Base-by-base conservation (phyloP, 2,329 filamentous ascomycete species). In the Basipetospora chlamydospora region DNA sequence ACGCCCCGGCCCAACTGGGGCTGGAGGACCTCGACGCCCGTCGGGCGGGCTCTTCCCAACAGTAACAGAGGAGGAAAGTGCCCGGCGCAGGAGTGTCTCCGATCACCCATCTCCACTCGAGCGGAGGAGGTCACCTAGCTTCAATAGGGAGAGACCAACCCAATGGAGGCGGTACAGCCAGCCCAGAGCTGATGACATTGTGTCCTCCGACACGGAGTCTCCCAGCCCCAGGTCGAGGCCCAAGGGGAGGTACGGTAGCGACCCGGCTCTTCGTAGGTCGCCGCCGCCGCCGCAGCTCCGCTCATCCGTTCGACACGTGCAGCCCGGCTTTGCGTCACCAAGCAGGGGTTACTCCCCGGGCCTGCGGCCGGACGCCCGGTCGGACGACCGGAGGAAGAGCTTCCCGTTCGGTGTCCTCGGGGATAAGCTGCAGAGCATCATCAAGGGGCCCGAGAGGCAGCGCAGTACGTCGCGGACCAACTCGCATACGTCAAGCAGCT, bases 61-160 rank as follows among this genome's bases (percentile, higher is more conserved):
- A 4, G 28, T 22, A 11, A 16, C 25, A 4, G 28, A 37, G 28
- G 35, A 37, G 18, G n/a, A 28, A 5, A 10, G 6, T 20, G 11
- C n/a, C 13, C 58, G 63, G 26, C 58, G 66, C 26, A 58, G 62
- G 38, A 71, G 67, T 50, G 64, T 67, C 47, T 68, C 67, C 3
- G 68, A 71, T 39, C 60, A 63, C 35, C 60, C 61, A 3, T 56
- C 54, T 3, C 55, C 58, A 1, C 52, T 53, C 3, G 46, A 54
- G 13, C 47, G 57, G 11, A 48, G 52, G 3, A 35, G 26, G 16
- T 31, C 35, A 2, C 26, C 26, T 10, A 28, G 31, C 2, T 3
- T 23, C 22, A 29, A 44, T 8, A 50, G 44, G 41, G 48, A 53
- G 30, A 51, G 52, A 11, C 38, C 44, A 7, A 29, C 42, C 2